These are phyloP conservation scores for Rhipidocladum racemiflorum DNA, from an alignment of 176 grass and related monocot species.

Conservation along the genomic window DNA sequence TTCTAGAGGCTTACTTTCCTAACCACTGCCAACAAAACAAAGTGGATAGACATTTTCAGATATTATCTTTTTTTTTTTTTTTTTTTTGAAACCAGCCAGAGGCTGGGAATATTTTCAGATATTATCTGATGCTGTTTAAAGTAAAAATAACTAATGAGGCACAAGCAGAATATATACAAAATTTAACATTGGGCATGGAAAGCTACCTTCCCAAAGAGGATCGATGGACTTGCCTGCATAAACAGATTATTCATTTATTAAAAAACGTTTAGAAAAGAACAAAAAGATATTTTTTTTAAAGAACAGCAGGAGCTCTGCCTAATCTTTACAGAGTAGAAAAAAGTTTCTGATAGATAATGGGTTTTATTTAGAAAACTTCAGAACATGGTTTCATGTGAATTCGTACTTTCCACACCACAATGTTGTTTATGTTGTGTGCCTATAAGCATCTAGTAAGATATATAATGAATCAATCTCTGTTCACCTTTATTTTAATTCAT, in stretches of 20 bases:
- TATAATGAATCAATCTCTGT: background rate
- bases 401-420: background rate
- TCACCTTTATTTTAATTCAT: background rate
- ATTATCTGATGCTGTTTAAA: background rate
- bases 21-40: background rate
- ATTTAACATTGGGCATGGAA: background rate
- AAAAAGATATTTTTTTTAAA: background rate
- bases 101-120: background rate
- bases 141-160: background rate
- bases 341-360: background rate
- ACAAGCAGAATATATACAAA: background rate
- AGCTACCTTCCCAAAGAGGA: conserved; percentile 43
- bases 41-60: background rate
- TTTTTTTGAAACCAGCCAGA: too few species aligned
- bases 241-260: conserved; percentile 26
- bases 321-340: background rate
- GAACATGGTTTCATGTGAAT: background rate
- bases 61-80: too few species aligned
- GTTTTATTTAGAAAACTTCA: background rate
- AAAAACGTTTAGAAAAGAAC: background rate
- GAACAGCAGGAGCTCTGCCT: background rate
- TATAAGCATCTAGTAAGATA: background rate
- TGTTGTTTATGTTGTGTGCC: background rate
- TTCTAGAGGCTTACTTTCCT: background rate
- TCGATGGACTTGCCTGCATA: conserved; percentile 45